Evolutionary conservation across 208 protist species (phyloP), one percentile per base, ranked within the genome.

Genomic region (Trypanosoma vivax): DNA sequence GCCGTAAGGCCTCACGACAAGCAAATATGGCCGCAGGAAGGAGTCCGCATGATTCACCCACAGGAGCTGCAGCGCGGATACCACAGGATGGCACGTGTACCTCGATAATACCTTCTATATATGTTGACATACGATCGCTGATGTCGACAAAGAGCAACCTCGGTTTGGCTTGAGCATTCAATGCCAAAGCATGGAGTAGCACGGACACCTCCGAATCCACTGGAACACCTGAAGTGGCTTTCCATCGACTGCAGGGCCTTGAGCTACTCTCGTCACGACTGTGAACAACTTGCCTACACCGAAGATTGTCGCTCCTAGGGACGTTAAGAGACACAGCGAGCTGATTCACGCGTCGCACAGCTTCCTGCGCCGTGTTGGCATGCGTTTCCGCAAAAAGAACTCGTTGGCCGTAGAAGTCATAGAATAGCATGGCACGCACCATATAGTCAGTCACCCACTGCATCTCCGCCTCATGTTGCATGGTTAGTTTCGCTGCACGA

Each of bases 301-400:
- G 46, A 58, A 67, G 60, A 29, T 7, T 27, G 30, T 70, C 63
- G 2, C 47, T 3, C 19, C 10, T n/a, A 1, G 63, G 63, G 24
- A 79, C 41, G 30, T 89, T 89, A 19, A 70, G 53, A 30, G 72
- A 50, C 27, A 78, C 49, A 1, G 74, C 65, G 4, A 79, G 56
- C 2, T 49, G 1, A 18, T 76, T 35, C 2, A 89, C 39, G 0
- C 60, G 76, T 25, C 29, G 14, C 24, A 83, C 64, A 2, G 81
- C 74, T 19, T 64, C 68, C 16, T 37, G 42, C 5, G 64, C 23
- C 0, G 45, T 60, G 13, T 25, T 3, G 16, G 60, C 73, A 42
- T 89, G 77, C 6, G 81, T 89, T 47, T 89, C 81, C 0, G 73
- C 81, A 47, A 89, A 89, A n/a, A 89, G 53, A 2, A 89, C 73